A percentile compares a stretch with the other conserved stretches of the same genome.
These are phyloP conservation scores for Teunomyces lycoperdinae DNA, from an alignment of 805 yeast species.

Conservation along the genomic window DNA sequence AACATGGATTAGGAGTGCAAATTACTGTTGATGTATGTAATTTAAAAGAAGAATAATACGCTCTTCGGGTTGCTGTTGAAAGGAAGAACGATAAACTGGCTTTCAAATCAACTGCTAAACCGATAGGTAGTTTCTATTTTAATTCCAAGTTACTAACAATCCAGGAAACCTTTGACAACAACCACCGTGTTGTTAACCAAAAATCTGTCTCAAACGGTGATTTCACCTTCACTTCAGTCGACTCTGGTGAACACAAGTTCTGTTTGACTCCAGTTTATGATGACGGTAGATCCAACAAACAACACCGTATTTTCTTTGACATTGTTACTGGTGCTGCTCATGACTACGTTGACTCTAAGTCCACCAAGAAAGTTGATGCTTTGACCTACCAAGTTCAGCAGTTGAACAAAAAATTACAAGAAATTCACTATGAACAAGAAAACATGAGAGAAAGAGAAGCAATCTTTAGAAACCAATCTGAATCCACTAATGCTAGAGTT, in stretches of 20 bases:
- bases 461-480: conserved; percentile 72
- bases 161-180: conserved; percentile 66
- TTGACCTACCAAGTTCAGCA: conserved; percentile 55
- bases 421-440: conserved; percentile 63
- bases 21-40: conserved; percentile 61
- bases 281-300: conserved; percentile 66
- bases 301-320: conserved; percentile 72
- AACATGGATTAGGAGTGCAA: conserved; percentile 56
- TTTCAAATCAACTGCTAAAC: background rate
- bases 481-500: conserved; percentile 69
- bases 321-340: conserved; percentile 63
- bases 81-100: background rate
- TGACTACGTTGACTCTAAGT: conserved; percentile 60
- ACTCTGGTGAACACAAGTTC: conserved; percentile 80
- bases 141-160: conserved; percentile 11
- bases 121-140: background rate
- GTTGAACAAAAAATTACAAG: conserved; percentile 55
- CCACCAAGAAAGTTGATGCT: conserved; percentile 51
- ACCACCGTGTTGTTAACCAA: conserved; percentile 74
- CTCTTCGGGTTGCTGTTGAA: background rate
- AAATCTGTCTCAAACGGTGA: conserved; percentile 58
- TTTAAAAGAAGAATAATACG: background rate
- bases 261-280: conserved; percentile 62
- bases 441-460: conserved; percentile 76
- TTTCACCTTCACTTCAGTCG: conserved; percentile 78